These are phyloP conservation scores for Astrothelium macrocarpum DNA, from an alignment of 495 filamentous ascomycete species.

Conservation along the genomic window DNA sequence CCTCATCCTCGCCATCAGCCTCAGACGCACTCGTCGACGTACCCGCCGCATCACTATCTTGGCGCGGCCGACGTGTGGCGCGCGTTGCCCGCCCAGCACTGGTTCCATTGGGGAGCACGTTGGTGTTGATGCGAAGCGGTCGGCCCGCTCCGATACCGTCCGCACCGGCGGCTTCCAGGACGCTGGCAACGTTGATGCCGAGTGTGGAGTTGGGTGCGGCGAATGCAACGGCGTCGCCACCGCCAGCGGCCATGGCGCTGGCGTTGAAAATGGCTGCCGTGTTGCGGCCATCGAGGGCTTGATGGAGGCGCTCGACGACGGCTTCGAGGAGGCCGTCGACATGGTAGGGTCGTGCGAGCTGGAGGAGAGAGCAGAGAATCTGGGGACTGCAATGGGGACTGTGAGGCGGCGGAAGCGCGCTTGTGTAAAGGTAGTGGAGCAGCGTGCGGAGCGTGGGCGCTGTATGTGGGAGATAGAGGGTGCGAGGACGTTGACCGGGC, in stretches of 20 bases:
- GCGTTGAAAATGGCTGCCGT: constrained; percentile 97
- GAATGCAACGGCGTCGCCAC: constrained; percentile 54
- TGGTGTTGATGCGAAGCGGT: constrained; percentile 32
- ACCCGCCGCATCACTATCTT: constrained; percentile 11
- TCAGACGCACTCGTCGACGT: constrained; percentile 19
- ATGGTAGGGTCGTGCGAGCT: constrained; percentile 86
- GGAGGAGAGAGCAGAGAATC: constrained; percentile 87
- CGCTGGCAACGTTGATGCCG: too few relatives aligned
- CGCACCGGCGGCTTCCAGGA: too few relatives aligned
- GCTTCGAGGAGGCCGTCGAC: constrained; percentile 88
- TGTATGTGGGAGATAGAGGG: constrained; percentile 89
- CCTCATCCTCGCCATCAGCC: constrained; percentile 20
- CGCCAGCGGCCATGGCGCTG: constrained; percentile 93
- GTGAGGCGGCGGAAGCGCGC: constrained; percentile 62
- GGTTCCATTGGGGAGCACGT: constrained; percentile 22
- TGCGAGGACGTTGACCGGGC: constrained; percentile 66
- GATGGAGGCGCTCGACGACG: constrained; percentile 81
- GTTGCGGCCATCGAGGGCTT: constrained; percentile 82
- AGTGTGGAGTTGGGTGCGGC: too few relatives aligned
- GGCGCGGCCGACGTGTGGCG: constrained; percentile 13
- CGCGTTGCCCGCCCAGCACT: constrained; percentile 10
- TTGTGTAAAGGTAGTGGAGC: constrained; percentile 88
- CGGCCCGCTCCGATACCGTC: constrained; percentile 16
- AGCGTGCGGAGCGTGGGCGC: constrained; percentile 77
- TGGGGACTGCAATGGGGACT: constrained; percentile 85